Percentiles rank a stretch among this genome's conserved stretches.
These are phyloP conservation scores for Stropharia rugosoannulata DNA, from an alignment of 768 basidiomycete species.

Conservation along the genomic window DNA sequence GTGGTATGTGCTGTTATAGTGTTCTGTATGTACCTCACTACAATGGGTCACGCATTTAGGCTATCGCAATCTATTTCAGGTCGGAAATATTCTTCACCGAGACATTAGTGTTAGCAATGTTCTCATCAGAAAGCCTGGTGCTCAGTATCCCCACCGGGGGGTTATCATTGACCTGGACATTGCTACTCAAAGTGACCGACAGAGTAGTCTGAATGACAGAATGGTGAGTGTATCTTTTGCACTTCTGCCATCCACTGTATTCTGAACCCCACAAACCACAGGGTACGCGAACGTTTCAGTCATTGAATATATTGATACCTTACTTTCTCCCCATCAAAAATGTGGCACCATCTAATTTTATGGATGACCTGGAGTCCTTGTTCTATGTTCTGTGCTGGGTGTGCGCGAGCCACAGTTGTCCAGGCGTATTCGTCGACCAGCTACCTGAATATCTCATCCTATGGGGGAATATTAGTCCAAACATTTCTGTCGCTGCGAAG, in stretches of 20 bases:
- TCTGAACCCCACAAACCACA: background rate
- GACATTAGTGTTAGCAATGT: constrained; percentile 23
- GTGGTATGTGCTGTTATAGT: background rate
- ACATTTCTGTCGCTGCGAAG: too few species aligned
- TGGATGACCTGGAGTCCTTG: constrained; percentile 16
- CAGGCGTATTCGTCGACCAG: too few species aligned
- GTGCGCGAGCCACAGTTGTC: background rate
- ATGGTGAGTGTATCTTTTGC: too few species aligned
- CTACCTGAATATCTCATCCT: too few species aligned
- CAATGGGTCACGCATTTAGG: constrained; percentile 5
- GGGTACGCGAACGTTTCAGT: constrained; percentile 14
- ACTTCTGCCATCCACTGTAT: background rate
- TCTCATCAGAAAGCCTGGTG: constrained; percentile 5
- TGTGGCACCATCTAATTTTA: background rate
- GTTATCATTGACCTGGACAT: constrained; percentile 13
- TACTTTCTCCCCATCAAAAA: background rate
- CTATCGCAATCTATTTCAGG: constrained; percentile 9
- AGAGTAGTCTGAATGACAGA: background rate
- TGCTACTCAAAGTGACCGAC: background rate
- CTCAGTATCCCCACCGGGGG: background rate
- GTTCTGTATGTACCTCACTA: background rate
- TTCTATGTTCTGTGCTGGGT: constrained; percentile 14
- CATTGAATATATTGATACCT: constrained; percentile 8
- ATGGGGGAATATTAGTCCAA: too few species aligned
- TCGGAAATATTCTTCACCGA: constrained; percentile 11